A percentile compares a stretch with the other conserved stretches of the same genome.
Evolutionary conservation across 2,329 filamentous ascomycete species (phyloP).

Genomic region (Neobulgaria alba): DNA sequence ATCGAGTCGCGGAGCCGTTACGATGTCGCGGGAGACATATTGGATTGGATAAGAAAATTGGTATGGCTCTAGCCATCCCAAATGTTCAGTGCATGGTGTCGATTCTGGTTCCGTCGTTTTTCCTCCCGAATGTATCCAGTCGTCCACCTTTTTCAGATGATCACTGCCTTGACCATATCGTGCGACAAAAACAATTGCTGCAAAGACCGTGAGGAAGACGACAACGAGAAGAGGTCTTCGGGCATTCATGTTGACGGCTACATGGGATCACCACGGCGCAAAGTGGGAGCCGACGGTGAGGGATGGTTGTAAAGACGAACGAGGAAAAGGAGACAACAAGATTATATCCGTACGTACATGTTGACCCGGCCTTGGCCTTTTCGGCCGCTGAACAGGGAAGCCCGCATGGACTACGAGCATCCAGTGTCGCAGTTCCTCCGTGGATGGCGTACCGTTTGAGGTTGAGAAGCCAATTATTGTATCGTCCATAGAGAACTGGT

Average conservation of each 20-base stretch:
- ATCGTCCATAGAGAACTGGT: too few relatives aligned
- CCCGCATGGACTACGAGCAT: too few relatives aligned
- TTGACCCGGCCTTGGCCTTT: too few relatives aligned
- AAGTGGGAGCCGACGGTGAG: too few relatives aligned
- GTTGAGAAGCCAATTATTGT: too few relatives aligned
- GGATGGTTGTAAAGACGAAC: too few relatives aligned
- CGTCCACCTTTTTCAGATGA: slow-evolving; percentile 9
- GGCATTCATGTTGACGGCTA: background rate
- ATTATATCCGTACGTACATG: too few relatives aligned
- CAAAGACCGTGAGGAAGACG: slow-evolving; percentile 16
- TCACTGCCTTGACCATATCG: slow-evolving; percentile 9
- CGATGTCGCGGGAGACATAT: slow-evolving; percentile 25
- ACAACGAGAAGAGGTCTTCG: slow-evolving; percentile 12
- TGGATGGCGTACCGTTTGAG: too few relatives aligned
- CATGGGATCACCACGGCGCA: too few relatives aligned
- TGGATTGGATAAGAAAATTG: slow-evolving; percentile 23
- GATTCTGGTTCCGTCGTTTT: slow-evolving; percentile 5
- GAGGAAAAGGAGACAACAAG: too few relatives aligned
- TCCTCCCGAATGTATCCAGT: slow-evolving; percentile 9
- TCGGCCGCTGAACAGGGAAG: too few relatives aligned
- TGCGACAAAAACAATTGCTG: slow-evolving; percentile 13
- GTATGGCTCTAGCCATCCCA: slow-evolving; percentile 24
- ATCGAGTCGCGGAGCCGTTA: slow-evolving; percentile 12
- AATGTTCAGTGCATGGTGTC: slow-evolving; percentile 16
- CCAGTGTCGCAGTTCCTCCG: too few relatives aligned